Percentiles rank a stretch among this genome's conserved stretches.
phyloP scores from a whole-genome alignment of 805 yeast genomes.

The Yarrowia phangngaensis region DNA sequence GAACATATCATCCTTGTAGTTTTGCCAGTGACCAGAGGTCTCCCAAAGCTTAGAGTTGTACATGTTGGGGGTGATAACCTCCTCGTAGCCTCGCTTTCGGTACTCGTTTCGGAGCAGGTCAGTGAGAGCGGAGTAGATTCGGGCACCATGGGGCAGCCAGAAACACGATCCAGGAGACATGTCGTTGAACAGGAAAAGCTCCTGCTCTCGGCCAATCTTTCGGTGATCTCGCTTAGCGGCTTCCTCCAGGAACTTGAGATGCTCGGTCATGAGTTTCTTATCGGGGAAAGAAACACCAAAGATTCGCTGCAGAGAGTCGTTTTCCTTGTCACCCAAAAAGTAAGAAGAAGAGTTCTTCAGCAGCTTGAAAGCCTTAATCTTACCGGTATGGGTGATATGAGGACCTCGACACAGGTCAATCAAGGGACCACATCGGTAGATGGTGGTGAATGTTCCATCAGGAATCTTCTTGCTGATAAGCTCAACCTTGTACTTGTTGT shows the following conservation, averaged over 20 bases:
- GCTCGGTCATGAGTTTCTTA: constrained; percentile 91
- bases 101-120: constrained; percentile 80
- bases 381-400: constrained; percentile 95
- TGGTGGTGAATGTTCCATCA: constrained; percentile 93
- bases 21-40: constrained; percentile 98
- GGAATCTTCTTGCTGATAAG: constrained; percentile 85
- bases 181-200: constrained; percentile 90
- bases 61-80: constrained; percentile 99
- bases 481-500: constrained; percentile 92
- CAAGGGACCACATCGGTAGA: constrained; percentile 95
- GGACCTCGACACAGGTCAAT: constrained; percentile 98
- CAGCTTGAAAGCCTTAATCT: constrained; percentile 88
- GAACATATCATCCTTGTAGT: constrained; percentile 97
- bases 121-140: constrained; percentile 86
- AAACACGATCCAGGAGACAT: constrained; percentile 97
- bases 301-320: constrained; percentile 94
- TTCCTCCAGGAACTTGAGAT: constrained; percentile 88
- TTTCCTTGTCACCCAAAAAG: constrained; percentile 86
- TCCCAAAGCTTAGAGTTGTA: constrained; percentile 97
- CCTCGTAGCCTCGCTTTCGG: constrained; percentile 91
- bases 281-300: constrained; percentile 99
- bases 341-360: constrained; percentile 95
- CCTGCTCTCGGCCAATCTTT: constrained; percentile 94
- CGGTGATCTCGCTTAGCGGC: constrained; percentile 92
- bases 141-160: constrained; percentile 99